Percentiles rank a stretch among this genome's conserved stretches.
These are phyloP conservation scores for Botrytis hyacinthi DNA, from an alignment of 2,329 filamentous ascomycete genomes.

Conservation along the genomic window DNA sequence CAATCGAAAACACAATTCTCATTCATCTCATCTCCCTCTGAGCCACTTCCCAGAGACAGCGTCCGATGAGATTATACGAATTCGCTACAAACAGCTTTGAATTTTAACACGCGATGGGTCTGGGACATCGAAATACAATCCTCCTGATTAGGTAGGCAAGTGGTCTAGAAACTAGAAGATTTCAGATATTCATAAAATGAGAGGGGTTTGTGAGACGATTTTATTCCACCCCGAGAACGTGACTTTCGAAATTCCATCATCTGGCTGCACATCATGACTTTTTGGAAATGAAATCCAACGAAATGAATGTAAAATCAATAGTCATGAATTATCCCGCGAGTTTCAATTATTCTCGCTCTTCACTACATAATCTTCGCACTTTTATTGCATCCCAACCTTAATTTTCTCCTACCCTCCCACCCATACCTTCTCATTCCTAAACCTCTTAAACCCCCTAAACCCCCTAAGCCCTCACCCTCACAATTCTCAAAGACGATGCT, in stretches of 20 bases:
- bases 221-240: accelerated
- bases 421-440: not conserved
- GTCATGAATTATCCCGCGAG: not conserved
- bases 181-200: not conserved
- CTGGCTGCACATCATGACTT: accelerated
- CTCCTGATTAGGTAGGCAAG: accelerated
- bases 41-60: not conserved
- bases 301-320: not conserved
- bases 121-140: not conserved
- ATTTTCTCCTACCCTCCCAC: too few relatives aligned
- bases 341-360: not conserved
- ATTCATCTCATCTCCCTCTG: not conserved
- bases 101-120: not conserved
- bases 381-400: not conserved
- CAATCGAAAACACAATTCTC: not conserved
- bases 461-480: not conserved
- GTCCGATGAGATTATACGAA: slow-evolving; percentile 7
- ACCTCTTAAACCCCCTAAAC: too few relatives aligned
- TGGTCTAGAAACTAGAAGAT: not conserved
- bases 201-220: not conserved
- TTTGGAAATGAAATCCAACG: not conserved
- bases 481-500: not conserved
- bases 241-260: not conserved
- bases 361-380: not conserved
- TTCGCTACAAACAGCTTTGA: not conserved